These are phyloP conservation scores for Solanum gandarillasii DNA, from an alignment of 257 asterid genomes.

Conservation along the genomic window DNA sequence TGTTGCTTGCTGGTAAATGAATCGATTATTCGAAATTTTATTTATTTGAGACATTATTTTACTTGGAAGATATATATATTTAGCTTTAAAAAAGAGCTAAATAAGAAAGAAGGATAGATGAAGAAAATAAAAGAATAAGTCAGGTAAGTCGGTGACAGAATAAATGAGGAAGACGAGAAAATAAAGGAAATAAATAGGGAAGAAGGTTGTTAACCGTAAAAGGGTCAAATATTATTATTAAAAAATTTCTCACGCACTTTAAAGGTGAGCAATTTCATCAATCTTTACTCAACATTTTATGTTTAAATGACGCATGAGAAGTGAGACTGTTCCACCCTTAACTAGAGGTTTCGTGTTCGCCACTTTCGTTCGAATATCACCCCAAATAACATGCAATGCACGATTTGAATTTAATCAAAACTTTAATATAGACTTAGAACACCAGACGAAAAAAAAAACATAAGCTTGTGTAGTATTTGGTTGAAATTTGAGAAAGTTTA, in stretches of 20 bases:
- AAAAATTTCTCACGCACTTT: background rate
- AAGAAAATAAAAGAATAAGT: background rate
- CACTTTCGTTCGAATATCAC: background rate
- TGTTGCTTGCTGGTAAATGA: no score
- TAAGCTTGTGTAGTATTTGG: background rate
- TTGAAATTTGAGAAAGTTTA: background rate
- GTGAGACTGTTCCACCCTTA: no score
- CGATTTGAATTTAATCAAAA: no score
- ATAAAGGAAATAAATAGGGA: background rate
- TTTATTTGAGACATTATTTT: background rate
- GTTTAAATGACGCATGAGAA: background rate
- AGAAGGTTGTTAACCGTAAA: no score
- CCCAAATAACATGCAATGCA: no score
- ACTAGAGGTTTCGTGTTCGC: no score
- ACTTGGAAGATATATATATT: no score
- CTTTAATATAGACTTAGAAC: no score
- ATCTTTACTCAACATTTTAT: background rate
- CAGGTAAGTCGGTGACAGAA: background rate
- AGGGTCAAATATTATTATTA: background rate
- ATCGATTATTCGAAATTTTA: no score
- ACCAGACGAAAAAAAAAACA: fast-evolving
- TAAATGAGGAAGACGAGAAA: background rate
- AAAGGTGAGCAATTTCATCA: background rate
- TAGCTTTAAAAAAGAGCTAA: no score
- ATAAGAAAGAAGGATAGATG: background rate